Evolutionary conservation across 2,329 filamentous ascomycete species (phyloP), one percentile per base, ranked within the genome.

Genomic region (Ophiostoma himal-ulmi): DNA sequence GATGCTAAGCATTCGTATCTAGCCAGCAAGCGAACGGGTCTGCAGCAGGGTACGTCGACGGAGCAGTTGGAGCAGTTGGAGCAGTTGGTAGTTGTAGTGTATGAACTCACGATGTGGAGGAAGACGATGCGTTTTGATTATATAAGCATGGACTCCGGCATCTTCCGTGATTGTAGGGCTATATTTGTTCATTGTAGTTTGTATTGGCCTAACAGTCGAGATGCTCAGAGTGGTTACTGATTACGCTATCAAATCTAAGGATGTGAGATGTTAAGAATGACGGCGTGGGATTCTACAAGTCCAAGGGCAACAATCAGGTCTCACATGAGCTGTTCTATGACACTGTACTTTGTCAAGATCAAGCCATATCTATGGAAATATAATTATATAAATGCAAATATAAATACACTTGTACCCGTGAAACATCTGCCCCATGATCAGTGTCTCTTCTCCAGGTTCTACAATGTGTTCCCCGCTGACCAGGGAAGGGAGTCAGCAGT

Each of bases 391-490:
- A 26, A 7, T 20, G 13, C n/a, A 57, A 14, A 14, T 14, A 41
- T 41, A 8, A 22, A 26, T 5, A 22, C 8, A 26, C n/a, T 6
- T 30, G 4, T 30, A n/a, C 44, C 52, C 26, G 57, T 34, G 26
- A 6, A 34, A 34, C 57, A 34, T 62, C 26, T 30, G 20, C 57
- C 57, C 57, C 57, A 62, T 62, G 26, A 60, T 34, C 57, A 36
- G 5, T 62, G 57, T 62, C 57, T 62, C 26, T 14, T 20, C 57
- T 62, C 57, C 57, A 62, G 57, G 57, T 62, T 62, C 54, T 60
- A 30, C 54, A 30, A 8, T 54, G 52, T 54, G 52, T 22, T 54
- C 52, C 52, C 52, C 52, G 52, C 44, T 17, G n/a, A 22, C 7
- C 44, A 48, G 37, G 11, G 37, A 17, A 20, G 44, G 17, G 44